These are phyloP conservation scores for Cardamine chenopodiifolia DNA, from an alignment of 345 rosid species.

Conservation along the genomic window DNA sequence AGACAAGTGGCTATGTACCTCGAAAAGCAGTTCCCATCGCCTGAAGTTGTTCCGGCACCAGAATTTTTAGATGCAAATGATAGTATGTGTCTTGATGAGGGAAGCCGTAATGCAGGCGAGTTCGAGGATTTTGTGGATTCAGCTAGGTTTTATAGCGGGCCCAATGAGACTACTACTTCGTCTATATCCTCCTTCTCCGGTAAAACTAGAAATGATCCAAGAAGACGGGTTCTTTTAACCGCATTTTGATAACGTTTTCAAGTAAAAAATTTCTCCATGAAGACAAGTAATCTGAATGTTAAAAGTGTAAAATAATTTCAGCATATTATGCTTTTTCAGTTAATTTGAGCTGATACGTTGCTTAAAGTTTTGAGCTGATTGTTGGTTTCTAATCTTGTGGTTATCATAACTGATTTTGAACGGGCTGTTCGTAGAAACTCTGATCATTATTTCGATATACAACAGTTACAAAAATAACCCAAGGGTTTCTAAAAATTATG, in stretches of 20 bases:
- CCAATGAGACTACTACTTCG: conserved; percentile 31
- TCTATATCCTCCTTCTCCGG: conserved; percentile 24
- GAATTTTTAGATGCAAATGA: conserved; percentile 48
- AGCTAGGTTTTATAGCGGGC: conserved; percentile 41
- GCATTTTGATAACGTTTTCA: conserved; percentile 4
- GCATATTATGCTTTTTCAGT: not conserved
- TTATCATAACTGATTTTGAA: not conserved
- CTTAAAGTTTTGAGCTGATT: not conserved
- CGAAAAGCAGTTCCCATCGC: conserved; percentile 61
- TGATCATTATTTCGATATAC: not conserved
- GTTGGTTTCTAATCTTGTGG: not conserved
- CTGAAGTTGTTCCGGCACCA: conserved; percentile 56
- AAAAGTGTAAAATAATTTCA: not conserved
- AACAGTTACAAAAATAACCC: not conserved
- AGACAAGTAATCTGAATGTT: not conserved
- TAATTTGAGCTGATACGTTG: not conserved
- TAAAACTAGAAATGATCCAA: conserved; percentile 24
- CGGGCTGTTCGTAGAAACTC: not conserved
- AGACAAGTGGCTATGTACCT: conserved; percentile 79
- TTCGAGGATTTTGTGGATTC: conserved; percentile 63
- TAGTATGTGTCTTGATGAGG: conserved; percentile 33
- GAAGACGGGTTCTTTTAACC: not conserved
- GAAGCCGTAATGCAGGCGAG: conserved; percentile 26
- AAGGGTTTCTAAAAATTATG: not conserved
- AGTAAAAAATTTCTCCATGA: not conserved